Base-by-base conservation (phyloP, 768 basidiomycete species). In the Albatrellus ellisii region DNA sequence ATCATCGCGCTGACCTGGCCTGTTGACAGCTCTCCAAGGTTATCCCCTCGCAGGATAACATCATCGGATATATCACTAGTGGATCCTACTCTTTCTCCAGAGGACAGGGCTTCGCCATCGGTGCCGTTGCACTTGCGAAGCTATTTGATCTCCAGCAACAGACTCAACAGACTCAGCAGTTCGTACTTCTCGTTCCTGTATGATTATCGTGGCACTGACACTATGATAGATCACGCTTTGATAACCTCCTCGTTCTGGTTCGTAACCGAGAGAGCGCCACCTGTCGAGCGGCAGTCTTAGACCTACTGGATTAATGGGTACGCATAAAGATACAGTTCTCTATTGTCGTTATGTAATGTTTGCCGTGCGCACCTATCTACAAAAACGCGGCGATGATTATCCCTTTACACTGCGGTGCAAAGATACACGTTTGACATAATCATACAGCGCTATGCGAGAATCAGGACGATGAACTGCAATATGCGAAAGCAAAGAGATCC, bases 21-120 rank as follows among this genome's bases (percentile, higher is more conserved):
- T 15, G 14, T 2, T 2, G 26, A 28, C 45, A 80, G 78, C 53
- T 77, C 3, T 68, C 67, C 10, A 62, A 67, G 45, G 47, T 58
- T 5, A 56, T 60, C 6, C 66, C 76, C 4, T 52, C 62, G 1
- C 54, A 65, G 36, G 56, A 62, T 3, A 54, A 60, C 3, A 67
- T 85, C 20, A 74, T 94, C 40, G 92, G 94, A 0, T 86, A 84
- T 52, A 68, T 90, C 15, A 88, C 89, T 0, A 79, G 84, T 2
- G 92, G 91, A 0, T 78, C 77, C 46, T 82, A 73, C 55, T 92
- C 91, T 1, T 68, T 97, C 6, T 69, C 76, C 0, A 71, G 77
- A 22, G 92, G 92, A 0, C 62, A 72, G 45, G 90, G 87, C 0
- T 75, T 75, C 51, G 91, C 75, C 2, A 67, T 95, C 10, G 94